phyloP scores from a whole-genome alignment of 1,284 basidiomycete genomes.

The Ustilago curta region DNA sequence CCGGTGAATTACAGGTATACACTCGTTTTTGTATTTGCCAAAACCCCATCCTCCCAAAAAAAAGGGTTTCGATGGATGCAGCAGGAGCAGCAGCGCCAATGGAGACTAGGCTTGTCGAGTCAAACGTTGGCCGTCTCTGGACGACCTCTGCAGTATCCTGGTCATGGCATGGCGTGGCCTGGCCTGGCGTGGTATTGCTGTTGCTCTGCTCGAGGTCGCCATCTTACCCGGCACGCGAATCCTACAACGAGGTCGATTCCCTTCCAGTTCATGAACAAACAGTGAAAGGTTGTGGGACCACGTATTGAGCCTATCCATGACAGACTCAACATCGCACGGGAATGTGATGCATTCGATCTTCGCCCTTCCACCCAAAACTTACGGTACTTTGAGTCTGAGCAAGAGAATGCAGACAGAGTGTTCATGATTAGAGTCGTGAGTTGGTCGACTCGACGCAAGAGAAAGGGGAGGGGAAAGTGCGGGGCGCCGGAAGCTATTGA shows the following conservation, averaged over 20 bases:
- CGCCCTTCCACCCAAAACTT: neutral
- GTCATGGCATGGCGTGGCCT: too few species aligned
- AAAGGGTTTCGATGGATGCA: too few species aligned
- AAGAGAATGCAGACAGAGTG: too few species aligned
- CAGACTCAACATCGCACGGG: neutral
- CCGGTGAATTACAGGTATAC: neutral
- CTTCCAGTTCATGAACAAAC: conserved; percentile 3
- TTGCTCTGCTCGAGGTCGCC: neutral
- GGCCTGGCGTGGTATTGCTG: neutral
- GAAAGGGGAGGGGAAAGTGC: neutral
- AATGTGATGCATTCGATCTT: conserved; percentile 2
- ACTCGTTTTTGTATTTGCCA: neutral
- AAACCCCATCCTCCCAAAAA: too few species aligned
- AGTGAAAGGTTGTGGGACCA: neutral
- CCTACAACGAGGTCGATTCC: conserved; percentile 1
- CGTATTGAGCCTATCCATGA: neutral
- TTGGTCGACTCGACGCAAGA: neutral
- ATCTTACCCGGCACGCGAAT: neutral
- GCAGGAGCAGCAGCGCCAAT: neutral
- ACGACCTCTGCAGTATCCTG: too few species aligned
- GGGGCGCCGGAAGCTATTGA: conserved; percentile 17
- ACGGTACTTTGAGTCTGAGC: neutral
- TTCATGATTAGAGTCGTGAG: too few species aligned
- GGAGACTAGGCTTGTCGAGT: neutral
- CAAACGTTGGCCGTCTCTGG: neutral